A percentile compares a stretch with the other conserved stretches of the same genome.
These are phyloP conservation scores for Croton laevigatus DNA, from an alignment of 441 rosid species.

Conservation along the genomic window DNA sequence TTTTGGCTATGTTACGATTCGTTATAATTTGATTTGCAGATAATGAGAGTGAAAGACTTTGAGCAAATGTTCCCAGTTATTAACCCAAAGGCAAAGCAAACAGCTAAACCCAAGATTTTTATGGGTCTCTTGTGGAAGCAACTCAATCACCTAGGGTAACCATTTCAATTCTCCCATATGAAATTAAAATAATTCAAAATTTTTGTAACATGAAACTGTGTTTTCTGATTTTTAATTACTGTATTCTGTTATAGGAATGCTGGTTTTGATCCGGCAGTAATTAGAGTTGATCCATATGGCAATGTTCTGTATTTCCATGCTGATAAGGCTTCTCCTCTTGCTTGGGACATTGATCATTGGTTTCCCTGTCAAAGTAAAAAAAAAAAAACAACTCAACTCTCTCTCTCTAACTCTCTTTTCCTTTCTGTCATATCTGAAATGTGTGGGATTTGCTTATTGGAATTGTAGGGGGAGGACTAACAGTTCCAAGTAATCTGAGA, in stretches of 20 bases:
- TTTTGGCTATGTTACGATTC: neutral
- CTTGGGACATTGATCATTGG: conserved; percentile 97
- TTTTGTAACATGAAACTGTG: neutral
- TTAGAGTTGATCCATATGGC: conserved; percentile 83
- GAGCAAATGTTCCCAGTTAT: conserved; percentile 63
- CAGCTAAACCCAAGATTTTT: conserved; percentile 63
- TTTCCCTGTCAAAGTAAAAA: conserved; percentile 83
- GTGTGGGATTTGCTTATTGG: neutral
- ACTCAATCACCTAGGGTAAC: conserved; percentile 79
- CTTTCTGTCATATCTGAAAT: neutral
- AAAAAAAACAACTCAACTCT: conserved; percentile 12
- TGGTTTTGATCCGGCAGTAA: conserved; percentile 90
- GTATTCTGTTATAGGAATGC: conserved; percentile 56
- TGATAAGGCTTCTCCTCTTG: conserved; percentile 92
- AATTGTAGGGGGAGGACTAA: conserved; percentile 81
- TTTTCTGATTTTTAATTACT: conserved; percentile 6
- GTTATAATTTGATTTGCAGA: conserved; percentile 33
- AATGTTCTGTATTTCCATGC: conserved; percentile 86
- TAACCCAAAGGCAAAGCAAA: conserved; percentile 67
- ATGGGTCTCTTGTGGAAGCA: conserved; percentile 80
- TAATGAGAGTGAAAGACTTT: conserved; percentile 41
- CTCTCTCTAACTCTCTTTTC: conserved; percentile 3
- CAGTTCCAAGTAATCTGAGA: conserved; percentile 83
- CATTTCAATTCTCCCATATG: conserved; percentile 11
- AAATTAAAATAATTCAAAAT: neutral